Conservation (phyloP, 371 early-diverging fungal genomes). For the Mortierella sp. region DNA sequence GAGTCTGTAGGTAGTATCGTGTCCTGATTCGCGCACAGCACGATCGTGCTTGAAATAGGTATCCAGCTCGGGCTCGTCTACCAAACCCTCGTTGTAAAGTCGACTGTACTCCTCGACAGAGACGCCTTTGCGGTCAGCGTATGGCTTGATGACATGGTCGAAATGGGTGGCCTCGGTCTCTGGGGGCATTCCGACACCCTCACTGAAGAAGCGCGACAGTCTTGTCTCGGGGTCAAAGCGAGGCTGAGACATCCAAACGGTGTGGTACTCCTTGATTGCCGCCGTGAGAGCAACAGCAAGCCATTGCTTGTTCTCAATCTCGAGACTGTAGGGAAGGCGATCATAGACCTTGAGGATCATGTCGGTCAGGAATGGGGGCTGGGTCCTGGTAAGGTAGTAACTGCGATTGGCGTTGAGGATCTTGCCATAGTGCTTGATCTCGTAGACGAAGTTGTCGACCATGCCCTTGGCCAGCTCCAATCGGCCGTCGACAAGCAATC, state of each 20-base stretch:
- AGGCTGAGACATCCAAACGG: constrained; percentile 91
- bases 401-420: constrained; percentile 98
- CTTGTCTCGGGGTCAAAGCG: constrained; percentile 85
- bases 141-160: constrained; percentile 90
- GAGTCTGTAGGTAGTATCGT: constrained; percentile 96
- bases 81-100: constrained; percentile 74
- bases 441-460: constrained; percentile 97
- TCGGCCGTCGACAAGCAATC: constrained; percentile 88
- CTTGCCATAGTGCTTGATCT: constrained; percentile 97
- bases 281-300: constrained; percentile 79
- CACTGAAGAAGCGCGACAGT: constrained; percentile 88
- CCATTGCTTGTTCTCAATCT: constrained; percentile 81
- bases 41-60: constrained; percentile 97
- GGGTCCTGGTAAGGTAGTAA: constrained; percentile 97
- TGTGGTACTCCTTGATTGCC: constrained; percentile 92
- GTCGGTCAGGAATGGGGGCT: constrained; percentile 98
- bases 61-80: constrained; percentile 89
- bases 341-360: constrained; percentile 91
- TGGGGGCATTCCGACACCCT: constrained; percentile 95
- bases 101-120: constrained; percentile 79
- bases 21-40: constrained; percentile 97
- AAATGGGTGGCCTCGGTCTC: constrained; percentile 97
- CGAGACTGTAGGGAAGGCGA: constrained; percentile 63
- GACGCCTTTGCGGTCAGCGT: constrained; percentile 78
- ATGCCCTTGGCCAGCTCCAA: constrained; percentile 90